These are phyloP conservation scores for Cercophora sp. DNA, from an alignment of 495 filamentous ascomycete species.

Conservation along the genomic window DNA sequence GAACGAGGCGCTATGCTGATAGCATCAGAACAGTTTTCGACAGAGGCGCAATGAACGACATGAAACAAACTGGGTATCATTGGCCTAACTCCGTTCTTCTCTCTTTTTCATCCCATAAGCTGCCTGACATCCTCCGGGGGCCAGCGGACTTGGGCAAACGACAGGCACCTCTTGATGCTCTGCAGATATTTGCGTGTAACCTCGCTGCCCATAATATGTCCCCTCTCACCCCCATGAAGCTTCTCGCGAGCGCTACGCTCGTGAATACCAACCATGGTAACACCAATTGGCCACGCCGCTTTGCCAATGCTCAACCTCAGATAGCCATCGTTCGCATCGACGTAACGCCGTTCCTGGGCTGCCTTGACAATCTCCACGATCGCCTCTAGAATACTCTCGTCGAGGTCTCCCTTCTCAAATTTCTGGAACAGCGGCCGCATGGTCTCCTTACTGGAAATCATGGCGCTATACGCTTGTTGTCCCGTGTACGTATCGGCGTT, in stretches of 20 bases:
- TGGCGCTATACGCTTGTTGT: constrained; percentile 69
- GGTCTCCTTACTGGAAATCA: constrained; percentile 77
- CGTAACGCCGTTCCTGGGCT: constrained; percentile 84
- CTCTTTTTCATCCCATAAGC: constrained; percentile 76
- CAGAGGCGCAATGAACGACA: too few species aligned
- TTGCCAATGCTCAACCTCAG: constrained; percentile 92
- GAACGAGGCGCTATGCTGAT: too few species aligned
- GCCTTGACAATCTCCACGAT: constrained; percentile 91
- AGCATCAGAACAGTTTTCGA: too few species aligned
- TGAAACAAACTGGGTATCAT: constrained; percentile 10
- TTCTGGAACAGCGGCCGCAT: constrained; percentile 88
- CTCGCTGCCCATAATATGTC: constrained; percentile 97
- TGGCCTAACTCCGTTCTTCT: not conserved
- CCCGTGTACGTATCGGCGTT: constrained; percentile 72
- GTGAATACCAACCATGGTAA: constrained; percentile 99
- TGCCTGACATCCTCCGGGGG: constrained; percentile 88
- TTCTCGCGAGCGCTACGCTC: constrained; percentile 93
- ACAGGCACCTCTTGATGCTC: constrained; percentile 95
- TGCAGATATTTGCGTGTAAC: constrained; percentile 91
- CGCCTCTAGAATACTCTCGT: constrained; percentile 73
- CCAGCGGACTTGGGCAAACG: constrained; percentile 96
- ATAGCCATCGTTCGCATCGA: constrained; percentile 95
- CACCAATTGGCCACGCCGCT: constrained; percentile 98
- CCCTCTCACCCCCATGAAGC: constrained; percentile 83
- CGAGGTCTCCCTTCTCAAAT: constrained; percentile 74